Evolutionary conservation across 257 asterid genomes (phyloP).

Genomic region (Solanum medicagineum): DNA sequence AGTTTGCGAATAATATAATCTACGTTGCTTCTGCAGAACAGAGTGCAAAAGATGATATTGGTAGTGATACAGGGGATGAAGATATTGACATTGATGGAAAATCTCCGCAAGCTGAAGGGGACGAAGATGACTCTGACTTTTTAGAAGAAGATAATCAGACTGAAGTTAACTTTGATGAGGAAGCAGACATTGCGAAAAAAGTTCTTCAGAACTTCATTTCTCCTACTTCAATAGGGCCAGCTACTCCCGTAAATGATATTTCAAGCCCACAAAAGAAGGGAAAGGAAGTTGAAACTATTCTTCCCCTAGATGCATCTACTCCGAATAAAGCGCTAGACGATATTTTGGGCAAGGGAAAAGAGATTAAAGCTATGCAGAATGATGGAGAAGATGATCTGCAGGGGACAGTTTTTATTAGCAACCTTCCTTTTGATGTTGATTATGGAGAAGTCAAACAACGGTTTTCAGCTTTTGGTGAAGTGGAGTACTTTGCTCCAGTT

Average conservation of each 20-base stretch:
- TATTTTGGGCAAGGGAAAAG: constrained; percentile 10
- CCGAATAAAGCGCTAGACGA: constrained; percentile 1
- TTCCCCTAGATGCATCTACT: constrained; percentile 11
- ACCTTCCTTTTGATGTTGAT: constrained; percentile 72
- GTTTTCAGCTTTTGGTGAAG: constrained; percentile 75
- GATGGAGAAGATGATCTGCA: constrained; percentile 65
- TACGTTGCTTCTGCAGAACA: constrained; percentile 39
- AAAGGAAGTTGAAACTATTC: constrained; percentile 24
- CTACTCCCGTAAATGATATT: constrained; percentile 13
- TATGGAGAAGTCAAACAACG: constrained; percentile 74
- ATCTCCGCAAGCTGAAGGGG: constrained; percentile 13
- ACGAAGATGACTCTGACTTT: constrained; percentile 27
- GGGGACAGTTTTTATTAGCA: constrained; percentile 69
- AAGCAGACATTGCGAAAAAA: constrained; percentile 62
- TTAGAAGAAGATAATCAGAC: constrained; percentile 17
- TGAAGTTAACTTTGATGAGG: constrained; percentile 56
- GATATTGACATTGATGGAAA: constrained; percentile 28
- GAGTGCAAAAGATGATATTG: constrained; percentile 18
- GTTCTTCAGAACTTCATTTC: constrained; percentile 50
- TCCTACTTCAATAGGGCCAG: constrained; percentile 25
- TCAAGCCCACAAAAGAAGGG: constrained; percentile 18
- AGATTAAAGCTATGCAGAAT: constrained; percentile 10
- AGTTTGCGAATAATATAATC: background rate
- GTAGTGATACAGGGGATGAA: constrained; percentile 36
- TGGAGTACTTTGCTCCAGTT: constrained; percentile 68